These are phyloP conservation scores for Lactarius akahatsu DNA, from an alignment of 768 basidiomycete genomes.

Conservation along the genomic window DNA sequence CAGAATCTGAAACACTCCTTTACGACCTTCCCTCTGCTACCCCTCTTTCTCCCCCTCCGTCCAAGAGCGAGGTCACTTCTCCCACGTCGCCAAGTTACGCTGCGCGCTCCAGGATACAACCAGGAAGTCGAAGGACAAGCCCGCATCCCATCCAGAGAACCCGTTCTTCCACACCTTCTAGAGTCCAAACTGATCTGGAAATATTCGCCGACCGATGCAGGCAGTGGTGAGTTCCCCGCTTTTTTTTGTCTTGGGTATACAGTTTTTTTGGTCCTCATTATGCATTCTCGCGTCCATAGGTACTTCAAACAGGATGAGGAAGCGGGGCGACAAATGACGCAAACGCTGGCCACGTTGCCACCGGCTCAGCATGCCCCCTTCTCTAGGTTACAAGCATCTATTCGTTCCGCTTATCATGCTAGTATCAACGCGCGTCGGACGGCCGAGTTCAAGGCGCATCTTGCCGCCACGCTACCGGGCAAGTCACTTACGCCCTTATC, in stretches of 20 bases:
- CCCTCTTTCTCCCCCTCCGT: constrained; percentile 20
- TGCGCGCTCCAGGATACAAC: constrained; percentile 20
- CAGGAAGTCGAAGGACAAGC: constrained; percentile 44
- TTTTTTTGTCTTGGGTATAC: neutral
- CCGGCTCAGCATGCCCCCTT: constrained; percentile 85
- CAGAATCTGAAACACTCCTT: constrained; percentile 30
- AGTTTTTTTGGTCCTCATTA: neutral
- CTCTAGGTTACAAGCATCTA: constrained; percentile 81
- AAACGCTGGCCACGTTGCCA: constrained; percentile 74
- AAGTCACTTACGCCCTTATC: constrained; percentile 75
- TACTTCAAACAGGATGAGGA: constrained; percentile 82
- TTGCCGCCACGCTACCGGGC: constrained; percentile 75
- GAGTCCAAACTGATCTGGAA: constrained; percentile 67
- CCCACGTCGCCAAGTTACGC: constrained; percentile 22
- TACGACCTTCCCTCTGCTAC: constrained; percentile 30
- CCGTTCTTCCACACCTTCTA: constrained; percentile 69
- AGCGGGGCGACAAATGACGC: constrained; percentile 76
- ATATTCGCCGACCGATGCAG: constrained; percentile 75
- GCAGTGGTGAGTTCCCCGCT: constrained; percentile 56
- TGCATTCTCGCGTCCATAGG: constrained; percentile 44
- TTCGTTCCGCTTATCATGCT: constrained; percentile 82
- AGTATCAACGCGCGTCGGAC: constrained; percentile 72
- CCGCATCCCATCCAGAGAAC: constrained; percentile 60
- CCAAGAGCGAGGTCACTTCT: constrained; percentile 13
- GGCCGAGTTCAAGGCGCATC: constrained; percentile 83